phyloP scores from a whole-genome alignment of 352 stramenopile species.

The Globisporangium paddicum region DNA sequence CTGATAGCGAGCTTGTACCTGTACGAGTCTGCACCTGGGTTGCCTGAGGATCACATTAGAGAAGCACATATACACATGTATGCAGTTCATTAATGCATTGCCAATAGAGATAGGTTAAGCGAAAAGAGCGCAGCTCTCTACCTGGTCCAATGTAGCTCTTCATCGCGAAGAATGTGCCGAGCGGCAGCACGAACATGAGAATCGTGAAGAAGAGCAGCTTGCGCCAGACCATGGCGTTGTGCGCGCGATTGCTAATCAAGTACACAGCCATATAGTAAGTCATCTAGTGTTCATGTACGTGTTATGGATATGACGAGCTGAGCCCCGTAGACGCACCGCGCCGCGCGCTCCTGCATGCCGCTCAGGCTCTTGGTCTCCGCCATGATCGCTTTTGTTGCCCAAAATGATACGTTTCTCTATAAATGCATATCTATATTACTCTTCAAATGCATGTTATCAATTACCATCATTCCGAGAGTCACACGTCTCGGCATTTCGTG shows the following conservation, averaged over 20 bases:
- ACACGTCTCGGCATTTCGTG: neutral
- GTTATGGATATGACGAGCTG: neutral
- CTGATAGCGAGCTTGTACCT: no score
- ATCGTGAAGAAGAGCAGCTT: constrained; percentile 73
- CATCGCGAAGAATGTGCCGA: constrained; percentile 64
- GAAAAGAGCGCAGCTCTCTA: constrained; percentile 14
- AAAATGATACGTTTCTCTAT: neutral
- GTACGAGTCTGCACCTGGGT: constrained; percentile 57
- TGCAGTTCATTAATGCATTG: no score
- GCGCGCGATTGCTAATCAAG: constrained; percentile 54
- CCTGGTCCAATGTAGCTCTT: constrained; percentile 38
- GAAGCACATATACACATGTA: no score
- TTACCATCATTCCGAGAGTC: constrained; percentile 1
- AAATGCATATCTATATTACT: constrained; percentile 1
- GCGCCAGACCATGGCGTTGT: constrained; percentile 67
- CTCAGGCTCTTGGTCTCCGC: constrained; percentile 30
- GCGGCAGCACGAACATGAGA: constrained; percentile 56
- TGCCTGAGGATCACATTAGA: constrained; percentile 17
- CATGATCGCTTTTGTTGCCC: neutral
- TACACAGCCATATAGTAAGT: no score
- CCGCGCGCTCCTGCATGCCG: constrained; percentile 42
- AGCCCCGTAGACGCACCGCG: constrained; percentile 18
- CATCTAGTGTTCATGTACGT: no score
- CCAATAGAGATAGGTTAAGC: neutral
- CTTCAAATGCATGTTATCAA: no score